These are phyloP conservation scores for Pezicula carpinea DNA, from an alignment of 2,329 filamentous ascomycete genomes.

Conservation along the genomic window DNA sequence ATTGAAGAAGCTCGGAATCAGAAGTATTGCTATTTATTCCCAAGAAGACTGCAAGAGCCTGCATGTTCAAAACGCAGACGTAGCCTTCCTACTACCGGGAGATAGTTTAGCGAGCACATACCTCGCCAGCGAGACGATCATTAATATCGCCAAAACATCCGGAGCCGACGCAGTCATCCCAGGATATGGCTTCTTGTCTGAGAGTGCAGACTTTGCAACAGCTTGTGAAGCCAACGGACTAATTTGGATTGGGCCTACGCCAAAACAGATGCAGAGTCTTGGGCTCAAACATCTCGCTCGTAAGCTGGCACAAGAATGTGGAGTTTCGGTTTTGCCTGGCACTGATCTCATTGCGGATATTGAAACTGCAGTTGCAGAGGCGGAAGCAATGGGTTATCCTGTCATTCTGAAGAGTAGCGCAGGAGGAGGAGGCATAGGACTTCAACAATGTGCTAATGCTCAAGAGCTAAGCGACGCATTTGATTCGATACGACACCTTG, in stretches of 20 bases:
- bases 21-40: conserved; percentile 51
- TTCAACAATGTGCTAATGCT: conserved; percentile 32
- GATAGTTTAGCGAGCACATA: conserved; percentile 46
- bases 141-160: conserved; percentile 41
- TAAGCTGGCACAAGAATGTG: conserved; percentile 25
- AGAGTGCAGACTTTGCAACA: conserved; percentile 57
- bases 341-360: conserved; percentile 24
- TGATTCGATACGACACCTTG: conserved; percentile 33
- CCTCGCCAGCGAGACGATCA: conserved; percentile 41
- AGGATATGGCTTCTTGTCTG: conserved; percentile 62
- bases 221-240: conserved; percentile 48
- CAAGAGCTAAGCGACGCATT: conserved; percentile 29
- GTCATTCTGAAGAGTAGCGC: conserved; percentile 44
- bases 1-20: conserved; percentile 17
- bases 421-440: conserved; percentile 42
- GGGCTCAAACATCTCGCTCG: conserved; percentile 36
- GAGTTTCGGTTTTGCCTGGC: conserved; percentile 32
- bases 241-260: conserved; percentile 52
- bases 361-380: conserved; percentile 24
- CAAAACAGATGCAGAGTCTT: conserved; percentile 35
- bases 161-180: conserved; percentile 58
- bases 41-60: conserved; percentile 11
- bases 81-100: not conserved
- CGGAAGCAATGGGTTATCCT: conserved; percentile 31
- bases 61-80: not conserved